Base-by-base conservation (phyloP, 2,329 filamentous ascomycete genomes). In the Curvularia sp. region DNA sequence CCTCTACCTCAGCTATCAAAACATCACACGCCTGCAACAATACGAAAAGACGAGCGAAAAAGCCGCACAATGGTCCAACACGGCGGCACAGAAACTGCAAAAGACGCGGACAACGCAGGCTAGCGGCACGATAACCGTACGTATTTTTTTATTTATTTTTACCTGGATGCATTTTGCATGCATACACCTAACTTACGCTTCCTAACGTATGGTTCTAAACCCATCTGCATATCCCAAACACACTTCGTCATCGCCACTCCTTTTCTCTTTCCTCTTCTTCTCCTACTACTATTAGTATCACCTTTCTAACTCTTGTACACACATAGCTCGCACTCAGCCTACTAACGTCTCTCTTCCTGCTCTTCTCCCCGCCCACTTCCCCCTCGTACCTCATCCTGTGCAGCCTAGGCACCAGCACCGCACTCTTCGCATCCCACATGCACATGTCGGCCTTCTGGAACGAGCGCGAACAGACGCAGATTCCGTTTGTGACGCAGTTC, bases 81-180 rank as follows among this genome's bases (percentile, higher is more conserved):
- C 68, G 0, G 75, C 71, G 0, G 74, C 72, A 0, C 57, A 75
- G 20, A 65, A 73, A 7, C 60, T 79, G 41, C 62, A 65, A 41
- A 77, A 73, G 60, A 78, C 76, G 7, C 55, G 75, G 22, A 69
- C 71, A 0, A 79, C 77, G 15, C 76, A 79, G 55, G 65, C 68
- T 1, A 70, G 66, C 43, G 73, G 70, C 1, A 73, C 74, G 0
- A 44, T 78, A 0, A 62, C 70, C 1, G 77, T 31, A 31, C 18
- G 18, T 18, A 18, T 18, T 1, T 18, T 18, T 18, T 18, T 18
- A 18, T 18, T 18, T 18, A 18, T 18, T 18, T 18, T 18, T 18
- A 18, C 18, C 18, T 18, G 18, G 18, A 18, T 18, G 18, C 18
- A 18, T 18, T 18, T 18, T 18, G 18, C 18, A 18, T 18, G 18